phyloP scores from a whole-genome alignment of 2,329 filamentous ascomycete genomes.

The Zymoseptoria tritici region DNA sequence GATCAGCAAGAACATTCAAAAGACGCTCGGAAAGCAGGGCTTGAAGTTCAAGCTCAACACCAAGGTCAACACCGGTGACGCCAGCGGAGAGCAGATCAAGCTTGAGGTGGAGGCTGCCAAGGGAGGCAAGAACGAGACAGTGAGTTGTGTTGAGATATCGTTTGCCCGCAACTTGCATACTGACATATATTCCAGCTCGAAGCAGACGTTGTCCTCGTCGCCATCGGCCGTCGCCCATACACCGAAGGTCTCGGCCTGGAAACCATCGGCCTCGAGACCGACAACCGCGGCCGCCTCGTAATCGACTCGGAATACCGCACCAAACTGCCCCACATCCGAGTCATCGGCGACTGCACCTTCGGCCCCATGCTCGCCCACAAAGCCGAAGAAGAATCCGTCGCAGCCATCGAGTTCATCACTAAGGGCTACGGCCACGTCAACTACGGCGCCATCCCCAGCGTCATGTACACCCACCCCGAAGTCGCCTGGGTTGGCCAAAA shows the following conservation, averaged over 20 bases:
- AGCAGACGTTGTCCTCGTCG: constrained; percentile 90
- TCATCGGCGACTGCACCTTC: constrained; percentile 92
- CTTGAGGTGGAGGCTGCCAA: constrained; percentile 86
- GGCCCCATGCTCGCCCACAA: constrained; percentile 96
- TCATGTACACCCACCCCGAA: constrained; percentile 99
- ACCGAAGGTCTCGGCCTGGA: constrained; percentile 86
- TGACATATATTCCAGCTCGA: constrained; percentile 56
- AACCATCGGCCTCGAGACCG: constrained; percentile 84
- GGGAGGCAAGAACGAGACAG: constrained; percentile 88
- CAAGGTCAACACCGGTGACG: constrained; percentile 84
- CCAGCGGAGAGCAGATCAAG: constrained; percentile 67
- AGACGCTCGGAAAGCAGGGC: constrained; percentile 91
- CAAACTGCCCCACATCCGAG: constrained; percentile 93
- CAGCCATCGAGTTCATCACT: constrained; percentile 92
- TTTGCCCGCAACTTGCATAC: constrained; percentile 3
- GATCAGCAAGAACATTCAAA: constrained; percentile 84
- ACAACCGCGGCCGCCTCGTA: constrained; percentile 88
- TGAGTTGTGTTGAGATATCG: constrained; percentile 40
- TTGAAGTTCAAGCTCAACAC: constrained; percentile 98
- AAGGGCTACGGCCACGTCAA: constrained; percentile 98
- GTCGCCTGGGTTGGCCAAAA: constrained; percentile 98
- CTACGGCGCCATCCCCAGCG: constrained; percentile 93
- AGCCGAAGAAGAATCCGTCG: constrained; percentile 95
- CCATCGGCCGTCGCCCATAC: constrained; percentile 93
- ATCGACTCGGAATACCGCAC: constrained; percentile 99